Evolutionary conservation across 495 filamentous ascomycete genomes (phyloP).

Genomic region (Penicillium fimorum): DNA sequence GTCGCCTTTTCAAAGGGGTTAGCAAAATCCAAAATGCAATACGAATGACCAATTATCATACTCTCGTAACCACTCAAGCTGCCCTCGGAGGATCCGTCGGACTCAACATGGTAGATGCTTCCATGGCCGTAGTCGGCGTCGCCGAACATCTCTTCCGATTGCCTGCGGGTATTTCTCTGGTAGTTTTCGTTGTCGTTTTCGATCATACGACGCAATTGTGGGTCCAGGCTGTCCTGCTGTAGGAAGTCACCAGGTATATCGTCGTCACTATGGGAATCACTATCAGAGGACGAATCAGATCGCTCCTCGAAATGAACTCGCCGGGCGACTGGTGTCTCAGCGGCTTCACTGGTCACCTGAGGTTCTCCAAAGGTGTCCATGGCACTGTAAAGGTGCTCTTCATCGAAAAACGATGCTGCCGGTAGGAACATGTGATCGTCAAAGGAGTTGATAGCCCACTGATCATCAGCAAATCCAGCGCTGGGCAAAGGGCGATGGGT

Average conservation of each 20-base stretch:
- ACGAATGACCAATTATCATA: slow-evolving; percentile 38
- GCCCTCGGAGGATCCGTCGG: slow-evolving; percentile 53
- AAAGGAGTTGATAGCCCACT: slow-evolving; percentile 58
- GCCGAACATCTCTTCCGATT: slow-evolving; percentile 46
- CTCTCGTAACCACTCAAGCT: slow-evolving; percentile 77
- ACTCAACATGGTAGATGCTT: slow-evolving; percentile 52
- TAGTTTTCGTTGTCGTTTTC: slow-evolving; percentile 56
- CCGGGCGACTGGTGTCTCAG: slow-evolving; percentile 43
- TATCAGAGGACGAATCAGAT: slow-evolving; percentile 51
- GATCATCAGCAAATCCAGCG: slow-evolving; percentile 40
- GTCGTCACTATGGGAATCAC: slow-evolving; percentile 52
- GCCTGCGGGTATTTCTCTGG: slow-evolving; percentile 40
- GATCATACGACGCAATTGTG: slow-evolving; percentile 65
- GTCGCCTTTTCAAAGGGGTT: slow-evolving; percentile 61
- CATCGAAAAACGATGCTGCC: slow-evolving; percentile 50
- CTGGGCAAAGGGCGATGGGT: slow-evolving; percentile 33
- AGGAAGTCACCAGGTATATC: slow-evolving; percentile 72
- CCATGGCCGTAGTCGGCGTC: slow-evolving; percentile 46
- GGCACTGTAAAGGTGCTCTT: slow-evolving; percentile 49
- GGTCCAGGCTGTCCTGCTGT: slow-evolving; percentile 67
- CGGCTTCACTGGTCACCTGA: slow-evolving; percentile 44
- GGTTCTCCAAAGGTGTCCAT: slow-evolving; percentile 48
- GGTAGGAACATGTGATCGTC: slow-evolving; percentile 51
- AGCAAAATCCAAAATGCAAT: slow-evolving; percentile 42
- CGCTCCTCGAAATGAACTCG: slow-evolving; percentile 52